phyloP scores from a whole-genome alignment of 225 moss, liverwort and hornwort genomes.

The Pleurozium schreberi region DNA sequence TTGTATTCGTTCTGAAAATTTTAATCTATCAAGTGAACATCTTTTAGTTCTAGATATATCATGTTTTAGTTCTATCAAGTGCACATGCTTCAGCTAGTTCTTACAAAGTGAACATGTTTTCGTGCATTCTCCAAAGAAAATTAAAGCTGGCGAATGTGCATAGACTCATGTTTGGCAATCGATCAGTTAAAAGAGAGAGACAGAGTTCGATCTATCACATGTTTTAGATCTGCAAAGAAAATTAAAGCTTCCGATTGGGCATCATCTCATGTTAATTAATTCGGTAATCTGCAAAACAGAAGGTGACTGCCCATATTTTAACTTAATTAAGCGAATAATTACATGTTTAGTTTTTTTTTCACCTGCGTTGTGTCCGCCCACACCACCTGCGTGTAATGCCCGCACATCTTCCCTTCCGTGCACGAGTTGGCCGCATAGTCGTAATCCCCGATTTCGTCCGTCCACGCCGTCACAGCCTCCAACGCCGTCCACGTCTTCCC shows the following conservation, averaged over 20 bases:
- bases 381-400: constrained; percentile 39
- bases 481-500: background rate
- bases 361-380: background rate
- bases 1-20: background rate
- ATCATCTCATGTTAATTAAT: background rate
- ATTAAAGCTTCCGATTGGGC: background rate
- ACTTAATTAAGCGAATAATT: background rate
- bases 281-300: background rate
- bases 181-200: background rate
- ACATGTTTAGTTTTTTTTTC: background rate
- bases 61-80: background rate
- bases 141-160: background rate
- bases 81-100: background rate
- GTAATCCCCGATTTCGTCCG: constrained; percentile 13
- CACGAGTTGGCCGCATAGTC: constrained; percentile 6
- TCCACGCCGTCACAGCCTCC: constrained; percentile 25
- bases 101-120: too few relatives aligned
- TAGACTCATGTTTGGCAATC: background rate
- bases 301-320: background rate
- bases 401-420: constrained; percentile 19
- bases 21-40: background rate
- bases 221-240: background rate
- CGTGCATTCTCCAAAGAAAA: background rate
- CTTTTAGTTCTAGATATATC: background rate
- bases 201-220: too few relatives aligned